These are phyloP conservation scores for Aspergillus taichungensis DNA, from an alignment of 495 filamentous ascomycete genomes.

Conservation along the genomic window DNA sequence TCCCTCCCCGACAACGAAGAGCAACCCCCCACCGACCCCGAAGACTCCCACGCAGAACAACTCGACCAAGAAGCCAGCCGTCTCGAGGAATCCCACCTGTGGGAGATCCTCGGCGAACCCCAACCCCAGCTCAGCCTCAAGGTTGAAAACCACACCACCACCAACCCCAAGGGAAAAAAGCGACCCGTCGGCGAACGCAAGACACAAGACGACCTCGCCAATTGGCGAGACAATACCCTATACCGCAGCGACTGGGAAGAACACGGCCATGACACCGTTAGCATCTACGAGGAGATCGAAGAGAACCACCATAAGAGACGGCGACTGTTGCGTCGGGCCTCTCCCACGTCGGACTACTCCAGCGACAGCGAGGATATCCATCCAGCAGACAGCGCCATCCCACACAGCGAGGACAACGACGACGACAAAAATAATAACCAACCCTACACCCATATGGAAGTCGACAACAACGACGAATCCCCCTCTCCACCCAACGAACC, in stretches of 20 bases:
- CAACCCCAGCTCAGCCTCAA: neutral
- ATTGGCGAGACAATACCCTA: constrained; percentile 39
- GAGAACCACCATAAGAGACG: constrained; percentile 27
- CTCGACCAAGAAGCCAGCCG: constrained; percentile 43
- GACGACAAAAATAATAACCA: too few species aligned
- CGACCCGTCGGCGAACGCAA: constrained; percentile 19
- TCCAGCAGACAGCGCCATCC: too few species aligned
- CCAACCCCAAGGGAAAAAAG: constrained; percentile 9
- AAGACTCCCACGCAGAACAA: constrained; percentile 46
- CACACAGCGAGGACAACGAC: too few species aligned
- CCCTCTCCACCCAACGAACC: too few species aligned
- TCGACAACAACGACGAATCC: too few species aligned
- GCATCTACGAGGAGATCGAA: constrained; percentile 24
- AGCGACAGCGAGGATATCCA: too few species aligned
- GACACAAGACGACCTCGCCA: constrained; percentile 20
- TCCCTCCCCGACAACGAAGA: constrained; percentile 8
- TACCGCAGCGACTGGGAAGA: constrained; percentile 45
- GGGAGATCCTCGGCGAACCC: constrained; percentile 37
- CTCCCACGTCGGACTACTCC: too few species aligned
- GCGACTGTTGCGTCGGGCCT: constrained; percentile 2
- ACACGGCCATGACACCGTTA: constrained; percentile 23
- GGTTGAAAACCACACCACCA: constrained; percentile 8
- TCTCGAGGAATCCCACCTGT: constrained; percentile 49
- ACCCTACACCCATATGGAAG: too few species aligned
- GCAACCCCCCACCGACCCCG: constrained; percentile 12